phyloP scores from a whole-genome alignment of 768 basidiomycete genomes.

The Nevesoporus exiguus region DNA sequence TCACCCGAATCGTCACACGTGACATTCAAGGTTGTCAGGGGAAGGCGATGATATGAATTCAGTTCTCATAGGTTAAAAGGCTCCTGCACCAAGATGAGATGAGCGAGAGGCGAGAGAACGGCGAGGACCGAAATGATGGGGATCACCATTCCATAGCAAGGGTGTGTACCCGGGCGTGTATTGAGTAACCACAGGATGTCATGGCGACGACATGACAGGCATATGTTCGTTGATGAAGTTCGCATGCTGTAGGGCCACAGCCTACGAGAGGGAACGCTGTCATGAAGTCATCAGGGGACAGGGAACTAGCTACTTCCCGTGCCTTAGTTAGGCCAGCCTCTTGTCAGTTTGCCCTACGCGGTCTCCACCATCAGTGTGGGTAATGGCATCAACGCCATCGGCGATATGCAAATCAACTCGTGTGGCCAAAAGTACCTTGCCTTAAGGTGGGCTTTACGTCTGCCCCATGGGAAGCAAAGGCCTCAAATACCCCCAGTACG shows the following conservation, averaged over 20 bases:
- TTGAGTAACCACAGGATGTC: background rate
- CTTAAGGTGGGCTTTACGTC: background rate
- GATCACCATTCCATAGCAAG: background rate
- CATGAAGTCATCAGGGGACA: background rate
- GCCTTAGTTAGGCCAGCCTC: background rate
- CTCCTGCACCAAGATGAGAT: background rate
- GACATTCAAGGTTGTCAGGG: background rate
- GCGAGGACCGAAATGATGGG: background rate
- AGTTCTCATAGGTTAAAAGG: background rate
- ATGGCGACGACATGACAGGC: background rate
- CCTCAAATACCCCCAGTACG: background rate
- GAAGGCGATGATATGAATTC: background rate
- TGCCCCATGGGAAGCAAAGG: background rate
- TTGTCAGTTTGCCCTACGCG: background rate
- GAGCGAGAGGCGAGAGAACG: background rate
- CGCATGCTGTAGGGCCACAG: constrained; percentile 1
- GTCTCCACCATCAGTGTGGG: background rate
- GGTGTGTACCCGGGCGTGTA: background rate
- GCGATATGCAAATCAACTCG: background rate
- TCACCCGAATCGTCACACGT: background rate
- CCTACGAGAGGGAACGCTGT: background rate
- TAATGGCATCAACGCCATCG: background rate
- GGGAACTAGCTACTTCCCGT: background rate
- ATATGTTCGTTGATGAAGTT: background rate
- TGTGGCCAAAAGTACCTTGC: background rate